Evolutionary conservation across 345 rosid genomes (phyloP).

Genomic region (Syzygium aqueum): DNA sequence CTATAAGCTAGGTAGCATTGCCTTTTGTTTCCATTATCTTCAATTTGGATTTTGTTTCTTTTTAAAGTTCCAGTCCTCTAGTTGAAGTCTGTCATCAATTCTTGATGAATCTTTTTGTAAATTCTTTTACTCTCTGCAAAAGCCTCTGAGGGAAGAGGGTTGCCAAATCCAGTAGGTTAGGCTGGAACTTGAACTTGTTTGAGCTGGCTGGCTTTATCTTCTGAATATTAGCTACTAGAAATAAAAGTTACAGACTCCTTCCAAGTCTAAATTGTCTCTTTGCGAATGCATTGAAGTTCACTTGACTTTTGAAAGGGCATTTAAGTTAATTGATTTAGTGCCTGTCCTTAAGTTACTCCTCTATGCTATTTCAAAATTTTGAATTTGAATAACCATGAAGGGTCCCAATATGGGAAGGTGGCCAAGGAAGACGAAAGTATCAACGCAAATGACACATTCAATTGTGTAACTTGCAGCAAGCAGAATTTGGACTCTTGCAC

Average conservation of each 20-base stretch:
- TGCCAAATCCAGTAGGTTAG: not conserved
- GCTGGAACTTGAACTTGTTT: not conserved
- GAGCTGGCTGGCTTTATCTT: not conserved
- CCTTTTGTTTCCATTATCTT: not conserved
- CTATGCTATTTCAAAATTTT: not conserved
- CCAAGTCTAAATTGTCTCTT: not conserved
- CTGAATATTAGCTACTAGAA: not conserved
- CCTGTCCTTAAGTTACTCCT: not conserved
- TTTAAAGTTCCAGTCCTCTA: not conserved
- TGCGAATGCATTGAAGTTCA: not conserved
- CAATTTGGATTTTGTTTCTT: not conserved
- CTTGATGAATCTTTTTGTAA: not conserved
- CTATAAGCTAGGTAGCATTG: slow-evolving; percentile 25
- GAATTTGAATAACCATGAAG: not conserved
- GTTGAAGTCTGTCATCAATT: not conserved
- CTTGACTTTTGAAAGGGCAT: not conserved
- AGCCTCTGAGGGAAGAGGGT: not conserved
- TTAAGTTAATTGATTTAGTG: not conserved
- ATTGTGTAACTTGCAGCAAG: not conserved
- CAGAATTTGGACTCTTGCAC: not conserved
- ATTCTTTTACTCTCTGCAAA: not conserved
- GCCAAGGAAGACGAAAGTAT: not conserved
- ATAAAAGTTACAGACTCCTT: not conserved
- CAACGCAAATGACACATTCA: not conserved
- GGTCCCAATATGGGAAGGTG: not conserved